Conservation (phyloP, 768 basidiomycete species). For the Pleurotus salmoneostramineus region DNA sequence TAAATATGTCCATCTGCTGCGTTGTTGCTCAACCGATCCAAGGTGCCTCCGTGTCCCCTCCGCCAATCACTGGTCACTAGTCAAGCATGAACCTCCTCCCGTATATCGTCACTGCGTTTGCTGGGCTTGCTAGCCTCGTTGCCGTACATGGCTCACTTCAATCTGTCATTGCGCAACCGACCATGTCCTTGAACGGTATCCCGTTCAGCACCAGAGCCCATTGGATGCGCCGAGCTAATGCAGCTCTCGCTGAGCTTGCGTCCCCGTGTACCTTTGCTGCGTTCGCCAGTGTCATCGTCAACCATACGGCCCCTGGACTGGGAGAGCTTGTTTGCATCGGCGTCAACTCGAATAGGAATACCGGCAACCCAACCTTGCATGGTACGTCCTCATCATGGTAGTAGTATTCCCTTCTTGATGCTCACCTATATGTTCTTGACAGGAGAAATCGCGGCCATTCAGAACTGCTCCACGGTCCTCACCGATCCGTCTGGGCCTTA, state of each 20-base stretch:
- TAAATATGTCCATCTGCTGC: too few relatives aligned
- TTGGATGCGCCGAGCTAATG: constrained; percentile 14
- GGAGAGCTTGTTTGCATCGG: constrained; percentile 14
- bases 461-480: constrained; percentile 13
- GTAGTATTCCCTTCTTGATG: not conserved
- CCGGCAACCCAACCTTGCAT: constrained; percentile 14
- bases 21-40: too few relatives aligned
- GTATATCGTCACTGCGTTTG: too few relatives aligned
- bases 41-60: too few relatives aligned
- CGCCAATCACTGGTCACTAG: too few relatives aligned
- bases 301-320: constrained; percentile 10
- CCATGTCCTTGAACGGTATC: constrained; percentile 9
- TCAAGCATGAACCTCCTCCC: too few relatives aligned
- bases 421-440: not conserved
- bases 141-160: constrained; percentile 1
- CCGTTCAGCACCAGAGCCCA: constrained; percentile 12
- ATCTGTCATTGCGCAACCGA: constrained; percentile 1
- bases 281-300: constrained; percentile 15
- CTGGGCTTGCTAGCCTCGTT: too few relatives aligned
- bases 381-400: constrained; percentile 4
- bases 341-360: constrained; percentile 4
- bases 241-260: constrained; percentile 4
- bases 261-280: constrained; percentile 13
- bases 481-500: constrained; percentile 13
- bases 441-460: constrained; percentile 17